Evolutionary conservation across 345 rosid species (phyloP).

Genomic region (Arabidopsis suecica): DNA sequence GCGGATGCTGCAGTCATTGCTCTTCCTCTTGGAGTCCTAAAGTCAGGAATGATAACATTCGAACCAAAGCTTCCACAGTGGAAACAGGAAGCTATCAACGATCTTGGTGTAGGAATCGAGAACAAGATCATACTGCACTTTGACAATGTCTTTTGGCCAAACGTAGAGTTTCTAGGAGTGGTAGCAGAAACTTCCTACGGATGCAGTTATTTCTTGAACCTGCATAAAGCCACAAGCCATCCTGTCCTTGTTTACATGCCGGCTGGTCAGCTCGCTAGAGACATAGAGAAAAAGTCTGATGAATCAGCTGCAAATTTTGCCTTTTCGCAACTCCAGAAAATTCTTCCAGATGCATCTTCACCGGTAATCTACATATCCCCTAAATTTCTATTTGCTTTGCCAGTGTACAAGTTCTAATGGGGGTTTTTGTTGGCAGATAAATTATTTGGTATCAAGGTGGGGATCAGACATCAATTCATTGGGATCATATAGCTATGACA

Average conservation of each 20-base stretch:
- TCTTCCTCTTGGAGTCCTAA: slow-evolving; percentile 93
- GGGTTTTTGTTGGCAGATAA: slow-evolving; percentile 52
- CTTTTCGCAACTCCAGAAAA: slow-evolving; percentile 78
- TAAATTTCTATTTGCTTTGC: background rate
- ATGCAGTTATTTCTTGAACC: slow-evolving; percentile 96
- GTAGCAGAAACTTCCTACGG: slow-evolving; percentile 91
- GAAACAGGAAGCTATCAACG: slow-evolving; percentile 89
- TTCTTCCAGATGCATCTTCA: slow-evolving; percentile 83
- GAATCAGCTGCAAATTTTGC: slow-evolving; percentile 93
- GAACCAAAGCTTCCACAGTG: slow-evolving; percentile 92
- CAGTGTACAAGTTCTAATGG: background rate
- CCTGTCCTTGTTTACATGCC: slow-evolving; percentile 96
- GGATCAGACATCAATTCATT: slow-evolving; percentile 79
- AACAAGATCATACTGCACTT: slow-evolving; percentile 87
- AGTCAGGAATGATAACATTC: slow-evolving; percentile 66
- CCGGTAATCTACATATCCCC: slow-evolving; percentile 52
- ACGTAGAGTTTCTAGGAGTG: slow-evolving; percentile 95
- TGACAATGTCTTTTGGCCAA: slow-evolving; percentile 95
- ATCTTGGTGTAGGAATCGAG: slow-evolving; percentile 94
- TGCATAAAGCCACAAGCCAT: slow-evolving; percentile 94
- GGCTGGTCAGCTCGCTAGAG: slow-evolving; percentile 95
- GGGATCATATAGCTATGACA: slow-evolving; percentile 94
- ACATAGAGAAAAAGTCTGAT: slow-evolving; percentile 94
- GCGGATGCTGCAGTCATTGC: slow-evolving; percentile 89
- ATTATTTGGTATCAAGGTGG: slow-evolving; percentile 82